Evolutionary conservation across 1,139 yeast genomes (phyloP), one percentile per base, ranked within the genome.

Genomic region (Diutina catenulata): DNA sequence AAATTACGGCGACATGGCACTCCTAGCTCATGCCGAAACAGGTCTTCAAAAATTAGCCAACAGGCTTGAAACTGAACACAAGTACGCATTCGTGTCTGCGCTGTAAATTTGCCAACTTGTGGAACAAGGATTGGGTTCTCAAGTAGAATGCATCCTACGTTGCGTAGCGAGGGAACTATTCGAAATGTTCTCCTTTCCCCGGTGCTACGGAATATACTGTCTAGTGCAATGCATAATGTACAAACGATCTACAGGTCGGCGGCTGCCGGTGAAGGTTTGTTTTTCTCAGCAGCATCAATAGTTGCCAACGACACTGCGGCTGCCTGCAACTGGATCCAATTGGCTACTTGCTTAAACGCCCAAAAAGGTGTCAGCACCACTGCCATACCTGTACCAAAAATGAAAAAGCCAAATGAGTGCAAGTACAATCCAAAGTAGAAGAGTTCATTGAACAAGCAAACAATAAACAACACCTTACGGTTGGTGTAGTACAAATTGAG

Each of bases 401-500:
- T 76, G 43, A 71, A 59, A 58, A 74, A 64, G 53, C 76, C 56
- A 62, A 81, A 81, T 45, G 79, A 73, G 53, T 73, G 76, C 55
- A 91, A 68, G 57, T 91, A 93, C 40, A 88, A 59, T 1, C 95
- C 95, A 53, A 88, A 82, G 56, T 84, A 93, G 58, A 93, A 93
- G 42, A 86, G 59, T 62, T 93, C 99, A 59, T 91, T 91, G 47
- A 87, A 80, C 28, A 93, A 84, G 59, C 99, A 93, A 43, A 91
- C 91, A 27, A 77, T 57, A 60, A 93, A 93, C 45, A 93, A 68
- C 22, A 93, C 94, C 21, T 58, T 73, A 50, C 87, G 74, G 64
- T 84, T 81, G 43, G 87, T 83, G 62, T 93, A 93, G 66, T 93
- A 93, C 46, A 88, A 68, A 47, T 80, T 74, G 53, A 93, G 68